Base-by-base conservation (phyloP, 139 green algal genomes). In the Mychonastes homosphaera region DNA sequence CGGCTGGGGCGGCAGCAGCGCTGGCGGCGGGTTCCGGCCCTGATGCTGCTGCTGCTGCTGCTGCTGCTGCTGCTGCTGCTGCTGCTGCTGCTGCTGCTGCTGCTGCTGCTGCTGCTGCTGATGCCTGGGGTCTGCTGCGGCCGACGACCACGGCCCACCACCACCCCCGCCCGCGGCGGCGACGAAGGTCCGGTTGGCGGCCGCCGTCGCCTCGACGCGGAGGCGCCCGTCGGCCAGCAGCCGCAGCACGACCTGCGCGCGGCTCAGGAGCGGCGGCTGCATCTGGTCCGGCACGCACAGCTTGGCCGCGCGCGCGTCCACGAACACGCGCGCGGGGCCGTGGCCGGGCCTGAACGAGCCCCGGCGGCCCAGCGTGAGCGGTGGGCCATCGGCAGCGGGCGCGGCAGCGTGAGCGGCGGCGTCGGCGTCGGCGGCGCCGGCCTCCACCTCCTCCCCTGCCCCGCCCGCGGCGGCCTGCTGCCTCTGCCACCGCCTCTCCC, bases 211-310 rank as follows among this genome's bases (percentile, higher is more conserved):
- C 34, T 21, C 3, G 4, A 15, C 4, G 30, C 18, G 18, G 18
- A 9, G 30, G 39, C 30, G 7, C 21, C 6, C 50, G 39, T 2
- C 18, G 8, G 47, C 24, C 21, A 3, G 47, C 47, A 18, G 27
- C 28, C 18, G 12, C 47, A 28, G 28, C 24, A 39, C 18, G 24
- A 28, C 46, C 34, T 24, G 24, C 23, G 33, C 30, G n/a, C 21
- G 45, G 34, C 9, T 35, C 23, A 34, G 53, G 21, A 24, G 53
- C 53, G 21, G 53, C 53, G 38, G 36, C 53, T 35, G n/a, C 38
- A 16, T 36, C n/a, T 36, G 36, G 6, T 38, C n/a, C n/a, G n/a
- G n/a, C n/a, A n/a, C n/a, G n/a, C n/a, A n/a, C n/a, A n/a, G n/a
- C n/a, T n/a, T n/a, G n/a, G n/a, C n/a, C n/a, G n/a, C n/a, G n/a